Base-by-base conservation (phyloP, 257 asterid species). In the Ilex asprella region DNA sequence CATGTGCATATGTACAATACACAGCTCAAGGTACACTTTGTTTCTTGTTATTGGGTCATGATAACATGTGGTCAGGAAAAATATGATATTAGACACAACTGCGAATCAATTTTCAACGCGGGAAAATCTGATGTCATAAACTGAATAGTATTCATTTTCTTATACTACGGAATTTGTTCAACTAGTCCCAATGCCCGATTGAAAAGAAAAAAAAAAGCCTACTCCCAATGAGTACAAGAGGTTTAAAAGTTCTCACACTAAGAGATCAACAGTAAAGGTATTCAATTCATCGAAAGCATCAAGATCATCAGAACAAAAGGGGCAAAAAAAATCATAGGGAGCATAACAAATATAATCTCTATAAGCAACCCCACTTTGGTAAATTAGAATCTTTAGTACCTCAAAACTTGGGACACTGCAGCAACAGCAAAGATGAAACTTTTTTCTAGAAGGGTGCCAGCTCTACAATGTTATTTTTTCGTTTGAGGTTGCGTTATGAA, bases 401-500 rank as follows among this genome's bases (percentile, higher is more conserved):
- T 44, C 9, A 21, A 69, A 68, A 62, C 44, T 66, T 69, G 50
- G 16, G 59, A 59, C 10, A 54, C 61, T 60, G 30, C 59, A 69
- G 39, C 55, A 21, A 7, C 3, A 35, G 2, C 39, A 16, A 67
- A 47, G 53, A 49, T 65, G 65, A 61, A 64, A 53, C 55, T 56
- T 51, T 49, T 10, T 31, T 44, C 65, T 35, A 60, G 39, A 53
- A 60, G 11, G 54, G 65, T 56, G 55, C 62, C 55, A 52, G 44
- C 61, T 54, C 78, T 31, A 39, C 58, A 21, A 35, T 61, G 60
- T 71, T 72, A 81, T 70, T 86, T 82, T 79, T 79, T 80, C 41
- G 84, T 64, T 56, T 74, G 76, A 53, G 80, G 52, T 53, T 56
- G 83, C 46, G 78, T 39, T 65, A 89, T 69, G 81, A 77, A 70